Base-by-base conservation (phyloP, 164 flowering plant genomes). In the Pachysandra terminalis region DNA sequence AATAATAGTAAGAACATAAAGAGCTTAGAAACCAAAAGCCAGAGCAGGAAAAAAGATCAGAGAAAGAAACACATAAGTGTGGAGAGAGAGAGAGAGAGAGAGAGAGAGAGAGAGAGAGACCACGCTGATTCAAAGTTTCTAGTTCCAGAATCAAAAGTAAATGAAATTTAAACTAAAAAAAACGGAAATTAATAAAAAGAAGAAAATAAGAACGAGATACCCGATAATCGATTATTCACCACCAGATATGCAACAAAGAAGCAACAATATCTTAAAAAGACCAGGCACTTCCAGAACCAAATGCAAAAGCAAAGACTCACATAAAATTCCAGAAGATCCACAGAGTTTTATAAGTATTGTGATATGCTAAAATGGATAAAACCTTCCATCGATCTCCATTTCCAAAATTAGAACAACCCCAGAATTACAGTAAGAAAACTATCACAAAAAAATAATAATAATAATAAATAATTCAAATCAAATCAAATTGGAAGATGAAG, bases 291-390 rank as follows among this genome's bases (percentile, higher is more conserved):
- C 61, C 19, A 55, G 58, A 13, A 26, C 21, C 61, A 17, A 16
- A 58, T 15, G 15, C 28, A 58, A 58, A 58, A 9, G 21, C 14
- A 26, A 45, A 5, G 6, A 12, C 51, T 15, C 51, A 45, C 51
- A 45, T 5, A 45, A 58, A 15, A 26, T 1, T 2, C 62, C 26
- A 58, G 3, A 58, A 45, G 19, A 23, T 15, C 58, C 21, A 19
- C 16, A 41, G 28, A 64, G 25, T 7, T 19, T 45, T 19, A 45
- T 0, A 58, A 27, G 9, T 15, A 0, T 12, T 14, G 7, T 15
- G 19, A 66, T 56, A 14, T 23, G 19, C 21, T 26, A 66, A 66
- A 56, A 21, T 27, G 10, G 61, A 35, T 56, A 40, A 54, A 66
- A 56, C 51, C 68, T 26, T 26, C 19, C 61, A 57, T 19, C 56